These are phyloP conservation scores for Argentina anserina DNA, from an alignment of 306 rosid species.

Conservation along the genomic window DNA sequence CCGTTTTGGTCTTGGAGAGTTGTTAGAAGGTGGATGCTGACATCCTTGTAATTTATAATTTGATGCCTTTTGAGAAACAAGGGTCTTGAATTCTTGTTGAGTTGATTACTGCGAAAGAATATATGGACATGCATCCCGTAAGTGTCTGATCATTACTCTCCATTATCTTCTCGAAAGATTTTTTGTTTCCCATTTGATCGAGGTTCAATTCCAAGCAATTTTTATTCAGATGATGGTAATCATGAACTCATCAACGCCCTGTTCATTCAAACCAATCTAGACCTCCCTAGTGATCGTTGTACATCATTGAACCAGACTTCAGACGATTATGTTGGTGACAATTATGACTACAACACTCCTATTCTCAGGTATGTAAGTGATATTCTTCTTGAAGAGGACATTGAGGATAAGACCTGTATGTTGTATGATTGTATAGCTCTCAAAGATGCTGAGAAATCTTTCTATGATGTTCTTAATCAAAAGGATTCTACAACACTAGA, in stretches of 20 bases:
- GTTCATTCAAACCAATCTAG: constrained; percentile 24
- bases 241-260: constrained; percentile 7
- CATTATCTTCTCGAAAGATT: too few relatives aligned
- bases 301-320: constrained; percentile 20
- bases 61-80: too few relatives aligned
- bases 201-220: constrained; percentile 23
- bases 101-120: too few relatives aligned
- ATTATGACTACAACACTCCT: constrained; percentile 28
- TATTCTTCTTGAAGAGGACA: constrained; percentile 32
- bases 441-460: constrained; percentile 30
- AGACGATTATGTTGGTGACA: constrained; percentile 21
- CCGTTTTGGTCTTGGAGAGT: too few relatives aligned
- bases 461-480: constrained; percentile 24
- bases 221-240: too few relatives aligned
- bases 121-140: too few relatives aligned
- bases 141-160: too few relatives aligned
- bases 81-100: too few relatives aligned
- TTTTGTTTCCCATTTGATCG: too few relatives aligned
- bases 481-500: constrained; percentile 23
- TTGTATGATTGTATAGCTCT: constrained; percentile 29
- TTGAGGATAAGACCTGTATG: constrained; percentile 23
- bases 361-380: constrained; percentile 30
- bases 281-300: constrained; percentile 15
- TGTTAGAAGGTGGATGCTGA: too few relatives aligned
- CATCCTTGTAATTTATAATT: too few relatives aligned